Evolutionary conservation across 1,284 basidiomycete species (phyloP).

Genomic region (Malassezia nana): DNA sequence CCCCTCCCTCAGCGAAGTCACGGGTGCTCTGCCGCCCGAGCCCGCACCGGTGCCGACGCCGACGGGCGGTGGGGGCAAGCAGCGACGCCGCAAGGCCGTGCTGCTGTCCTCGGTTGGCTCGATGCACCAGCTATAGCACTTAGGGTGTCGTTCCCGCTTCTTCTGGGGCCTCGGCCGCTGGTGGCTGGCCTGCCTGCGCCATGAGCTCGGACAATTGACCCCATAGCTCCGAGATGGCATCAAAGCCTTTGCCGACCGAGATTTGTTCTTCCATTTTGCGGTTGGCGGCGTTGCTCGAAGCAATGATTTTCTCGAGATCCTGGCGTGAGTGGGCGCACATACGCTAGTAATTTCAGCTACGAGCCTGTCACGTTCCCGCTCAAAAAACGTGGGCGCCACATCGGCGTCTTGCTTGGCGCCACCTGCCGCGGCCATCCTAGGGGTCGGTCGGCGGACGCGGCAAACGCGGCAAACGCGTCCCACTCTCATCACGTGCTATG

Average conservation of each 20-base stretch:
- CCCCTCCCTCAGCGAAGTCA: conserved; percentile 2
- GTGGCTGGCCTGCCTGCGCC: conserved; percentile 47
- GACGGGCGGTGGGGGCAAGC: neutral
- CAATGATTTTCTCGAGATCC: conserved; percentile 81
- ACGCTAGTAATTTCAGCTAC: conserved; percentile 64
- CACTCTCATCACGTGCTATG: conserved; percentile 9
- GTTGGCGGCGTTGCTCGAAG: conserved; percentile 77
- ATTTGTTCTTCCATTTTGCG: conserved; percentile 82
- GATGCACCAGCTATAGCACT: conserved; percentile 14
- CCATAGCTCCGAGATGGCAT: conserved; percentile 79
- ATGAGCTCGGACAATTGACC: conserved; percentile 68
- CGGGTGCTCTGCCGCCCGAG: neutral
- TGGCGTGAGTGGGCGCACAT: conserved; percentile 44
- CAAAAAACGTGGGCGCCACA: conserved; percentile 55
- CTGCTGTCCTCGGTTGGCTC: conserved; percentile 16
- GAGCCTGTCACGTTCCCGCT: conserved; percentile 64
- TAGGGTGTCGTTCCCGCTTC: neutral
- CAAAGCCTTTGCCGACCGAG: conserved; percentile 83
- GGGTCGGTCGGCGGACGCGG: neutral
- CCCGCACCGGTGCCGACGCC: neutral
- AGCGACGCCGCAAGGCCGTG: conserved; percentile 17
- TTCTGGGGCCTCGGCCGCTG: neutral
- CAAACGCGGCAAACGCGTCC: neutral
- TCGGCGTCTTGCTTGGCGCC: neutral
- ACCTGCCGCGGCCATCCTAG: neutral